These are phyloP conservation scores for Plasmodium gaboni DNA, from an alignment of 169 alveolate genomes.

Conservation along the genomic window DNA sequence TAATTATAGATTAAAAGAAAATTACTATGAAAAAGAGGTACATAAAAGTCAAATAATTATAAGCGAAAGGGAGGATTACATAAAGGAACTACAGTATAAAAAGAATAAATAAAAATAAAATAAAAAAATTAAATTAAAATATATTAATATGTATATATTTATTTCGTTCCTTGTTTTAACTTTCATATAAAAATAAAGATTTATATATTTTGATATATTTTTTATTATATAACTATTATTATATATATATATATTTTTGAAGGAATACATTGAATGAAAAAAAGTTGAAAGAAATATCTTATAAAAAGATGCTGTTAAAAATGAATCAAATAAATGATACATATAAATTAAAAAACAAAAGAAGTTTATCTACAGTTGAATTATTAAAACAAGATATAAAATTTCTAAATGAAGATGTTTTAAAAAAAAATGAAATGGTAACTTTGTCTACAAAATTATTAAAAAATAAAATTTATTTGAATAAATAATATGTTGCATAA, in stretches of 20 bases:
- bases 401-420: constrained; percentile 46
- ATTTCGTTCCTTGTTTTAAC: not conserved
- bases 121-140: too few relatives aligned
- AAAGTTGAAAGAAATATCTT: constrained; percentile 57
- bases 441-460: constrained; percentile 12
- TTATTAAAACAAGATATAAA: constrained; percentile 67
- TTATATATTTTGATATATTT: not conserved
- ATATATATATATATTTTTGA: not conserved
- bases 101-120: too few relatives aligned
- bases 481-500: too few relatives aligned
- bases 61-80: constrained; percentile 38
- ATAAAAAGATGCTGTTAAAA: constrained; percentile 67
- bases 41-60: constrained; percentile 34
- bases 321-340: constrained; percentile 75
- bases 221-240: not conserved
- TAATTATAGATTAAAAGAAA: constrained; percentile 57
- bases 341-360: constrained; percentile 70
- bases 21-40: constrained; percentile 48
- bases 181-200: not conserved
- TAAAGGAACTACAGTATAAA: constrained; percentile 65
- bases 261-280: constrained; percentile 67
- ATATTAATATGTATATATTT: too few relatives aligned
- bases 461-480: not conserved
- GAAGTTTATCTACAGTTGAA: constrained; percentile 73
- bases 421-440: constrained; percentile 74